phyloP scores from a whole-genome alignment of 495 filamentous ascomycete species.

The Penicillium subrubescens region DNA sequence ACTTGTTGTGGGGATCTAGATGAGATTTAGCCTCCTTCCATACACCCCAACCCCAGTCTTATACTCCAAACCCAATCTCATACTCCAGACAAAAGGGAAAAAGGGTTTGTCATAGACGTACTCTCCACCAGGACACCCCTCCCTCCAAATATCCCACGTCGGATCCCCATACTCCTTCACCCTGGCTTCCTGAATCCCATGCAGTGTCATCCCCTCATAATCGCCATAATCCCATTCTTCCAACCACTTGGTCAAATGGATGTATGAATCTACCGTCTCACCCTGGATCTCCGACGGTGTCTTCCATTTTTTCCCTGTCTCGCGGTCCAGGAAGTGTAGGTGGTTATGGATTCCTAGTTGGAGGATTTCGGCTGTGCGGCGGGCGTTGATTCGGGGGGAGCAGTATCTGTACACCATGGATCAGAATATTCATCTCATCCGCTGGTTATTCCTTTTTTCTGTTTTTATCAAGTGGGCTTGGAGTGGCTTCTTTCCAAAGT shows the following conservation, averaged over 20 bases:
- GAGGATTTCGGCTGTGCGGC: slow-evolving; percentile 17
- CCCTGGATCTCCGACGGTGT: neutral
- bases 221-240: slow-evolving; percentile 22
- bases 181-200: slow-evolving; percentile 4
- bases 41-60: too few species aligned
- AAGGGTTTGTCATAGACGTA: slow-evolving; percentile 4
- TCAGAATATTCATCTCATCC: too few species aligned
- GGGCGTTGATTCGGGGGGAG: slow-evolving; percentile 9
- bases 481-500: too few species aligned
- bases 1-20: slow-evolving; percentile 16
- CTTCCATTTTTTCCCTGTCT: neutral
- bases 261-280: neutral
- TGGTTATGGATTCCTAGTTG: slow-evolving; percentile 13
- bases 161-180: neutral
- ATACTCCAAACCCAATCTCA: too few species aligned
- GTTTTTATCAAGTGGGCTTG: too few species aligned
- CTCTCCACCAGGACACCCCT: slow-evolving; percentile 32
- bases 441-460: too few species aligned
- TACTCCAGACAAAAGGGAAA: too few species aligned
- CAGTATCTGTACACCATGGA: slow-evolving; percentile 17
- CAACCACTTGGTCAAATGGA: slow-evolving; percentile 16
- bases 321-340: slow-evolving; percentile 5
- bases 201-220: slow-evolving; percentile 18
- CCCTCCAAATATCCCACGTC: slow-evolving; percentile 37
- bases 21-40: too few species aligned